A percentile compares a stretch with the other conserved stretches of the same genome.
Evolutionary conservation across 1,139 yeast species (phyloP).

Genomic region (Geotrichum bryndzae): DNA sequence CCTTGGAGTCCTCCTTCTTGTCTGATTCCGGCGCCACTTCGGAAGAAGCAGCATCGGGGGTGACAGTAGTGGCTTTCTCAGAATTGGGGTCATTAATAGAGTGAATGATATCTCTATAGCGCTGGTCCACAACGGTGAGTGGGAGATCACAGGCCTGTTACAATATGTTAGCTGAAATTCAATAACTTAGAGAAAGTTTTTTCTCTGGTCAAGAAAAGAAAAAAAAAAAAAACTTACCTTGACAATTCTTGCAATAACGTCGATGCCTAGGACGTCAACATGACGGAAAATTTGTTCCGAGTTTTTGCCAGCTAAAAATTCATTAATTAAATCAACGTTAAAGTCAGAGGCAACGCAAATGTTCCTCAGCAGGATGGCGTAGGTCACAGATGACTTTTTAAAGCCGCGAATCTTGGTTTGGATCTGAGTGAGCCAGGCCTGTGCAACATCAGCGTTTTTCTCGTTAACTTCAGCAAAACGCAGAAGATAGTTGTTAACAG

Average conservation of each 20-base stretch:
- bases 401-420: conserved; percentile 24
- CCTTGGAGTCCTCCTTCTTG: not conserved
- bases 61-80: not conserved
- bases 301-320: not conserved
- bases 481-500: conserved; percentile 47
- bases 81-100: conserved; percentile 12
- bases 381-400: conserved; percentile 31
- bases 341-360: conserved; percentile 27
- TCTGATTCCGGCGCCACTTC: not conserved
- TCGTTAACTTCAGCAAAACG: conserved; percentile 40
- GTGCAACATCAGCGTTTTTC: conserved; percentile 28
- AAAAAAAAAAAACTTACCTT: conserved; percentile 23
- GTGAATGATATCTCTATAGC: conserved; percentile 35
- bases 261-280: conserved; percentile 63
- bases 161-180: conserved; percentile 21
- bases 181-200: conserved; percentile 10
- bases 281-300: conserved; percentile 42
- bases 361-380: conserved; percentile 35
- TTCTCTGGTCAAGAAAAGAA: conserved; percentile 9
- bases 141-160: conserved; percentile 30
- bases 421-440: conserved; percentile 29
- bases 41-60: not conserved
- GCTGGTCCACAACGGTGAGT: conserved; percentile 35
- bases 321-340: conserved; percentile 10
- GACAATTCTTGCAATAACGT: conserved; percentile 48